A percentile compares a stretch with the other conserved stretches of the same genome.
phyloP scores from a whole-genome alignment of 1,284 basidiomycete species.

The Rhodotorula glutinis region DNA sequence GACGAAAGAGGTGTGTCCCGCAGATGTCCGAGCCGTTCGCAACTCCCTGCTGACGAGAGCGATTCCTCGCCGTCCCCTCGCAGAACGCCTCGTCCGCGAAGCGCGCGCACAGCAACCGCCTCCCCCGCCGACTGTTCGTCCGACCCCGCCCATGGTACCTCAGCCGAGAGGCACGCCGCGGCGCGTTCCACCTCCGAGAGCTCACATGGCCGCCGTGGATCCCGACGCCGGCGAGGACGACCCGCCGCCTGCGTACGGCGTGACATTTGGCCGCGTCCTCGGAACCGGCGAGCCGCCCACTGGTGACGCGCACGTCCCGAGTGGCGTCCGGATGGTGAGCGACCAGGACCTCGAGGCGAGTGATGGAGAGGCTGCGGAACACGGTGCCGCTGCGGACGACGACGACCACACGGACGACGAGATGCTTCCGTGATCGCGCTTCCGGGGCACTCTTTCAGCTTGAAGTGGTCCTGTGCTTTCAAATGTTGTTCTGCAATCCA shows the following conservation, averaged over 20 bases:
- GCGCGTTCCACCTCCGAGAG: not conserved
- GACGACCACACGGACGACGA: too few species aligned
- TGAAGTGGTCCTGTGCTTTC: too few species aligned
- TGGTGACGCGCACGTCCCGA: not conserved
- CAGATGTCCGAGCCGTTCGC: not conserved
- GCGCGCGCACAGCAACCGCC: constrained; percentile 4
- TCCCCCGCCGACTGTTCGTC: not conserved
- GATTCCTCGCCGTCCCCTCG: not conserved
- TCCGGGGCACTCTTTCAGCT: too few species aligned
- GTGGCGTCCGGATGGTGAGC: constrained; percentile 18
- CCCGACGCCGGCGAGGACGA: constrained; percentile 1
- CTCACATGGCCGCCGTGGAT: not conserved
- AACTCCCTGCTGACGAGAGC: not conserved
- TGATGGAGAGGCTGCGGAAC: too few species aligned
- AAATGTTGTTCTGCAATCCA: too few species aligned
- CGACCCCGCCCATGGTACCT: not conserved
- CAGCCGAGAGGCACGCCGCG: not conserved
- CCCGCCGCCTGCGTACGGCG: constrained; percentile 23
- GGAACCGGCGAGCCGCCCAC: constrained; percentile 24
- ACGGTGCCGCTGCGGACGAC: too few species aligned
- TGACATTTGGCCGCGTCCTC: constrained; percentile 23
- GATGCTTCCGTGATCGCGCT: too few species aligned
- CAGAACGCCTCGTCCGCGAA: constrained; percentile 21
- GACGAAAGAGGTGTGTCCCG: constrained; percentile 33
- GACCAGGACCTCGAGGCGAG: constrained; percentile 19